These are phyloP conservation scores for Typha latifolia DNA, from an alignment of 176 grass and related monocot genomes.

Conservation along the genomic window DNA sequence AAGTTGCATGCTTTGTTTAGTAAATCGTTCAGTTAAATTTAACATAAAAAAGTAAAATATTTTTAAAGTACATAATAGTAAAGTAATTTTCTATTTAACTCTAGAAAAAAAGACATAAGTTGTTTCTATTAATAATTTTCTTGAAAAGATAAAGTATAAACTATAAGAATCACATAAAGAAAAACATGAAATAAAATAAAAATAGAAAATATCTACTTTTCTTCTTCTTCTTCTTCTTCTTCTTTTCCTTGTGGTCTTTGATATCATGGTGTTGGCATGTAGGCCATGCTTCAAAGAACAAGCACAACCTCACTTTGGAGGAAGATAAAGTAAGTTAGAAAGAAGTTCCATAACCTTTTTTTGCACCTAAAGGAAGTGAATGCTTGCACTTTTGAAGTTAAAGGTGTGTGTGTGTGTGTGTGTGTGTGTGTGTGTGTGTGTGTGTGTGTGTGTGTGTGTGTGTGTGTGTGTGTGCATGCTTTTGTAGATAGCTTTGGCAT, in stretches of 20 bases:
- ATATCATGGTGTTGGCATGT: constrained; percentile 1
- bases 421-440: too few relatives aligned
- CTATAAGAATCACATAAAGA: neutral
- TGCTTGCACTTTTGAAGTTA: constrained; percentile 22
- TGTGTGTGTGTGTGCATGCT: constrained; percentile 4
- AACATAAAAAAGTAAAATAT: too few relatives aligned
- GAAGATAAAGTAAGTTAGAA: too few relatives aligned
- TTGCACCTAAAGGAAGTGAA: constrained; percentile 8
- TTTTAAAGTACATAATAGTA: too few relatives aligned
- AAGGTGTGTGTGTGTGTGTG: constrained; percentile 4
- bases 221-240: neutral
- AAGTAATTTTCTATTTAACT: too few relatives aligned
- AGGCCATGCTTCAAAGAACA: constrained; percentile 44
- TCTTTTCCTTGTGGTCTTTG: neutral
- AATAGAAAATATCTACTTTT: neutral
- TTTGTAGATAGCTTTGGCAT: constrained; percentile 13
- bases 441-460: too few relatives aligned
- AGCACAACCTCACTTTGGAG: constrained; percentile 1
- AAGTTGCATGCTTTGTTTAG: too few relatives aligned
- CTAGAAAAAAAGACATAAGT: too few relatives aligned
- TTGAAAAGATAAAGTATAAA: too few relatives aligned
- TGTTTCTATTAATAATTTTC: too few relatives aligned
- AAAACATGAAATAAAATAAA: neutral
- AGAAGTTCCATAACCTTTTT: neutral
- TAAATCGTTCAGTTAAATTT: too few relatives aligned